Evolutionary conservation across 1,284 basidiomycete genomes (phyloP).

Genomic region (Abortiporus biennis): DNA sequence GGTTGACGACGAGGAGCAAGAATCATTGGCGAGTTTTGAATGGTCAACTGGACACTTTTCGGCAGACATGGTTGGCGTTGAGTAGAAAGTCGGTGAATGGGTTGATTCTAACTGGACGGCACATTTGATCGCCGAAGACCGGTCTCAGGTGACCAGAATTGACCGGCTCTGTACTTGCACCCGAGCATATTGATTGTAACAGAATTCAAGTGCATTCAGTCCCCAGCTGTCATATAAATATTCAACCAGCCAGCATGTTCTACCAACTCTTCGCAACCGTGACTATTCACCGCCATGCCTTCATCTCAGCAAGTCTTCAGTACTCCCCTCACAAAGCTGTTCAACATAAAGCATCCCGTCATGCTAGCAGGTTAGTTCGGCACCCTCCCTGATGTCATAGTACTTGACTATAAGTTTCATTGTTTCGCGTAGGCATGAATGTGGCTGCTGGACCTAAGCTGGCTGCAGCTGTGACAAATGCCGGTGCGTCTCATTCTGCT

Average conservation of each 20-base stretch:
- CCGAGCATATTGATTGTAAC: no score
- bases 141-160: neutral
- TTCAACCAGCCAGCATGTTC: no score
- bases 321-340: conserved; percentile 57
- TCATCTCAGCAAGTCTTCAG: conserved; percentile 34
- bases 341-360: conserved; percentile 78
- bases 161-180: conserved; percentile 3
- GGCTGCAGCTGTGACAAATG: conserved; percentile 77
- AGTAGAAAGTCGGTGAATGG: neutral
- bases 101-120: no score
- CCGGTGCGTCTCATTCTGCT: conserved; percentile 34
- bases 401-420: neutral
- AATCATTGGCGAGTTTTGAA: conserved; percentile 16
- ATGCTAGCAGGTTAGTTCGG: conserved; percentile 54
- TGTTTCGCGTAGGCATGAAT: conserved; percentile 59
- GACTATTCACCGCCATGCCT: conserved; percentile 14
- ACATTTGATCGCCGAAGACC: neutral
- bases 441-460: conserved; percentile 76
- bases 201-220: no score
- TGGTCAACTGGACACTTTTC: conserved; percentile 64
- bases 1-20: conserved; percentile 15
- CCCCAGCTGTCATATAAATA: no score
- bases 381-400: neutral
- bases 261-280: no score
- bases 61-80: conserved; percentile 19